Evolutionary conservation across 495 filamentous ascomycete species (phyloP), one percentile per base, ranked within the genome.

Genomic region (Xylaria acuta): DNA sequence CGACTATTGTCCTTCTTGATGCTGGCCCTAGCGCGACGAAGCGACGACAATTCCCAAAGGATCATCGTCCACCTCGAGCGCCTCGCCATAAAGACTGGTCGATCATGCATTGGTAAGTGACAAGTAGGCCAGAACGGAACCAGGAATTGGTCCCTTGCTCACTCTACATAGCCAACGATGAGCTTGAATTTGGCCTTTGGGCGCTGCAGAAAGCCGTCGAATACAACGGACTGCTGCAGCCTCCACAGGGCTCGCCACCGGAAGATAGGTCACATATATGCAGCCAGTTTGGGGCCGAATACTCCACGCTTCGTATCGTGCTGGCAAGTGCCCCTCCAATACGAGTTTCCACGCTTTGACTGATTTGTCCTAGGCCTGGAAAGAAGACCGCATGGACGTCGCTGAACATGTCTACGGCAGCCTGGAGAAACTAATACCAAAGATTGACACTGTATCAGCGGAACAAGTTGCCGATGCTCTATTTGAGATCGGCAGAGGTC

Each of bases 321-420:
- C 75, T 97, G 80, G 93, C 92, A 81, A 79, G 86, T 75, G 22
- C 69, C 60, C 53, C 59, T n/a, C 51, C 58, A 36, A 56, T 40
- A 43, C 58, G 22, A 72, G 40, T 60, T 58, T 49, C 76, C 36
- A 74, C 64, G 62, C 58, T 72, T 72, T 72, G 51, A 75, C 62
- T 68, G 36, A 27, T 27, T 49, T 72, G 63, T 36, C 41, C 1
- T 73, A 97, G 92, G 88, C 91, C 36, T 95, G 90, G 92, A 84
- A 86, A 59, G 89, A 93, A 76, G 85, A 86, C 54, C 86, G 91
- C 40, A 82, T 90, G 36, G 91, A 95, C 69, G 84, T 97, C 40
- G 92, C 93, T 12, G 92, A 96, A 66, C 89, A 92, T 77, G 87
- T 95, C 83, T 94, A 91, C 79, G 82, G 82, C 20, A 92, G 92